Percentiles rank a stretch among this genome's conserved stretches.
phyloP scores from a whole-genome alignment of 2,329 filamentous ascomycete genomes.

The Aspergillus neotritici region DNA sequence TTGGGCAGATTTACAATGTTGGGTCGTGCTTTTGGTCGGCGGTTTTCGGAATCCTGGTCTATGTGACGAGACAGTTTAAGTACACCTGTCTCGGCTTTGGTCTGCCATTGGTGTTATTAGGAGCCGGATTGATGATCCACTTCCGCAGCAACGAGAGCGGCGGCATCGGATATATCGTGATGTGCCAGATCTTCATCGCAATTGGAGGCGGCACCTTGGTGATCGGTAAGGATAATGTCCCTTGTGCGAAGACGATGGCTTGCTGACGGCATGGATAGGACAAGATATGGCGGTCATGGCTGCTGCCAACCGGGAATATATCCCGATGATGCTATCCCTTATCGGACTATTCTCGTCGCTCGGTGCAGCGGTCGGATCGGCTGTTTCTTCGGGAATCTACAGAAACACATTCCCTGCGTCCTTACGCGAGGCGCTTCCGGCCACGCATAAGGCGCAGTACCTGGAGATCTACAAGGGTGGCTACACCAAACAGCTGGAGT shows the following conservation, averaged over 20 bases:
- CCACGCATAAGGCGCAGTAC: conserved; percentile 14
- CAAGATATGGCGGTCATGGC: conserved; percentile 56
- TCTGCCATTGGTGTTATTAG: conserved; percentile 47
- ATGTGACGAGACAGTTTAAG: conserved; percentile 48
- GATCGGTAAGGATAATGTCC: conserved; percentile 22
- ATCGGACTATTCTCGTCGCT: conserved; percentile 29
- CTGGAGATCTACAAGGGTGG: conserved; percentile 22
- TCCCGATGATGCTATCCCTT: conserved; percentile 42
- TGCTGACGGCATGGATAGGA: conserved; percentile 15
- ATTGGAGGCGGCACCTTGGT: conserved; percentile 50
- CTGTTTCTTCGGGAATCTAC: conserved; percentile 24
- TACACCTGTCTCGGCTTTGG: conserved; percentile 47
- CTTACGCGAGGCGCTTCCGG: conserved; percentile 12
- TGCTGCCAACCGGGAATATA: conserved; percentile 48
- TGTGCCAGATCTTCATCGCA: conserved; percentile 53
- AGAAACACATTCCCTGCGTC: conserved; percentile 16
- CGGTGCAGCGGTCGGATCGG: conserved; percentile 30
- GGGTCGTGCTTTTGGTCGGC: conserved; percentile 48
- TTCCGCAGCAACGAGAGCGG: conserved; percentile 46
- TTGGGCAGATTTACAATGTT: conserved; percentile 48
- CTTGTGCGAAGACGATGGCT: too few species aligned
- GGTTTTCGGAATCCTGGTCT: conserved; percentile 46
- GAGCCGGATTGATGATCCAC: conserved; percentile 51
- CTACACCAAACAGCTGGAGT: conserved; percentile 23
- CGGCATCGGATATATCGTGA: conserved; percentile 47